Evolutionary conservation across 257 asterid genomes (phyloP), one percentile per base, ranked within the genome.

Genomic region (Fraxinus quadrangulata): DNA sequence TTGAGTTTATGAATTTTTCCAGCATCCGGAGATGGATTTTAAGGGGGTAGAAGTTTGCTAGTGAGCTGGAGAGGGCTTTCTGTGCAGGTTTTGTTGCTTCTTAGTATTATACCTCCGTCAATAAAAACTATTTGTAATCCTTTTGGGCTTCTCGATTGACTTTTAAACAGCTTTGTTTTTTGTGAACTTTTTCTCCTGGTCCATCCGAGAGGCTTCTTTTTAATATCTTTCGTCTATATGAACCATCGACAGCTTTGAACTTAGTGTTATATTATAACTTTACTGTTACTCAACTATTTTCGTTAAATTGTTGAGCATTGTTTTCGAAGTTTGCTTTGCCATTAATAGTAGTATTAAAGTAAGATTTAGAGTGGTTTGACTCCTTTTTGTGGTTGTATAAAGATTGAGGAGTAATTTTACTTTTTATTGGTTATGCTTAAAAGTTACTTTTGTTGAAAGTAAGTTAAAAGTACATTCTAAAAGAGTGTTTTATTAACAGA

Each of bases 1-100:
- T 31, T 72, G 36, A 49, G 61, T 19, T 16, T 24, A 51, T 51
- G 21, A 42, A 39, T 33, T 23, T 67, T 63, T 88, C 90, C 93
- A 90, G 96, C 97, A 92, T 82, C 97, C 94, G 0, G 92, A 90
- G 73, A 88, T 89, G 96, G 97, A 92, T 79, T 92, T 90, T 77
- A 84, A 94, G 0, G 78, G 80, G 78, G 89, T 94, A 0, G 89
- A 90, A 84, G 75, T 92, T 39, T 78, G 80, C 81, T 92, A 85
- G 81, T 72, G 67, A 8, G 42, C 23, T 37, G 42, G 77, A 34
- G 34, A 33, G 24, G 31, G 80, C 66, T 28, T 65, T 34, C 10
- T 37, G 24, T 54, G 37, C 47, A 63, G n/a, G 63, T 63, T 77
- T 7, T 24, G 54, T 70, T 72, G 40, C 68, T 66, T 61, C 39